These are phyloP conservation scores for Allium sativum DNA, from an alignment of 106 monocot species.

Conservation along the genomic window DNA sequence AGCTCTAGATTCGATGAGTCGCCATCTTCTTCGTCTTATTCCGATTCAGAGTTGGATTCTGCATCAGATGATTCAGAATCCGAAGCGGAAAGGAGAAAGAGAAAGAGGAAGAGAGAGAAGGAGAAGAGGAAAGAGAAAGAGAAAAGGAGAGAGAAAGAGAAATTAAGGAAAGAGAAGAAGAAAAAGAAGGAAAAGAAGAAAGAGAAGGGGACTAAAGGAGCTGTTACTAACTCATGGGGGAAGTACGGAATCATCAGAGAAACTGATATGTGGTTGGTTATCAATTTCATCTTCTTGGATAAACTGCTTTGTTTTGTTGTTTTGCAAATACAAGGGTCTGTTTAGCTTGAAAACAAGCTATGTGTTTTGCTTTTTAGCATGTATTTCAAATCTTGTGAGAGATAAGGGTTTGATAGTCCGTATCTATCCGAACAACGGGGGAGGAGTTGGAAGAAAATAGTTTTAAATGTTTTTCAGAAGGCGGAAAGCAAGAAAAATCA, in stretches of 20 bases:
- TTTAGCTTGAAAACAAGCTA: background rate
- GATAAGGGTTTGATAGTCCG: background rate
- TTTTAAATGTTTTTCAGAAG: too few species aligned
- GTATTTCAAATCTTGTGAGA: background rate
- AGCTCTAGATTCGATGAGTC: slow-evolving; percentile 20
- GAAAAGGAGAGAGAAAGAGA: slow-evolving; percentile 17
- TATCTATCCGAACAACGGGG: background rate
- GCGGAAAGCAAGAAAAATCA: too few species aligned
- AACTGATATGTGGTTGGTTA: slow-evolving; percentile 83
- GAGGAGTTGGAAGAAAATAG: too few species aligned
- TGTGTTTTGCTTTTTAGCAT: background rate
- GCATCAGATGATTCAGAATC: slow-evolving; percentile 17
- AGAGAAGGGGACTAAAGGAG: slow-evolving; percentile 45
- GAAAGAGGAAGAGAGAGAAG: slow-evolving; percentile 16
- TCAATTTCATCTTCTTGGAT: too few species aligned
- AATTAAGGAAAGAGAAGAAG: slow-evolving; percentile 22
- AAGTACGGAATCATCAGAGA: slow-evolving; percentile 86
- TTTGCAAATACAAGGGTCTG: background rate
- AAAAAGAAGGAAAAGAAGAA: slow-evolving; percentile 61
- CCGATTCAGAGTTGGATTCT: slow-evolving; percentile 14
- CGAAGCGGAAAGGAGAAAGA: slow-evolving; percentile 16
- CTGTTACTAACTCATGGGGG: slow-evolving; percentile 94
- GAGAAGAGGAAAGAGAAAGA: slow-evolving; percentile 18
- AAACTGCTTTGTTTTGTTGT: too few species aligned
- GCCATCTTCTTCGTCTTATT: slow-evolving; percentile 2